Percentiles rank a stretch among this genome's conserved stretches.
Conservation (phyloP, 2,329 filamentous ascomycete genomes). For the Beauveria pseudobassiana region DNA sequence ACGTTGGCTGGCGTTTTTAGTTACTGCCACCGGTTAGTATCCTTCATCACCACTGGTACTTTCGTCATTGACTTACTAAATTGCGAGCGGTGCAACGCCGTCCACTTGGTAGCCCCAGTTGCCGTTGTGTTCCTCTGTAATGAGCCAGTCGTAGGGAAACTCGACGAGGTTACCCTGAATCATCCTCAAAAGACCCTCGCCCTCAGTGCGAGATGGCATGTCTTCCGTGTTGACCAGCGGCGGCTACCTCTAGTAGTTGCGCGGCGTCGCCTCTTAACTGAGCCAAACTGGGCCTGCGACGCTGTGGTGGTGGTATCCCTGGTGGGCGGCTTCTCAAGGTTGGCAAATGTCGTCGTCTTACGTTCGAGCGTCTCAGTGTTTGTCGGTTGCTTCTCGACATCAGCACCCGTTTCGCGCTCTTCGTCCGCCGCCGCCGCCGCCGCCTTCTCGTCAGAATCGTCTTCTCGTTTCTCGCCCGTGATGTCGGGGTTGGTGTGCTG, state of each 20-base stretch:
- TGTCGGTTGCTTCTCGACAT: slow-evolving; percentile 22
- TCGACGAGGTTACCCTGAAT: slow-evolving; percentile 83
- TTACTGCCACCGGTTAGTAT: neutral
- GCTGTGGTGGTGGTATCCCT: slow-evolving; percentile 22
- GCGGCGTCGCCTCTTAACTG: slow-evolving; percentile 55
- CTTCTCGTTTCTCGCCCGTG: slow-evolving; percentile 10
- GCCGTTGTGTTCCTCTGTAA: slow-evolving; percentile 81
- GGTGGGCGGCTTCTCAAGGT: slow-evolving; percentile 40
- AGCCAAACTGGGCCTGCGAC: slow-evolving; percentile 32
- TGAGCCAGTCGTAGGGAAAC: slow-evolving; percentile 94
- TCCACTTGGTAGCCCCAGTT: slow-evolving; percentile 98
- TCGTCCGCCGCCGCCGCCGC: neutral
- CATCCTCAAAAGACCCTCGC: slow-evolving; percentile 72
- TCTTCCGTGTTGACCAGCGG: slow-evolving; percentile 62
- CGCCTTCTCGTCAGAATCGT: neutral
- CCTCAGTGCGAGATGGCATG: slow-evolving; percentile 64
- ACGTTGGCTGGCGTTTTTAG: neutral
- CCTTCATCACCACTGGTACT: neutral
- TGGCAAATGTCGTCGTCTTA: slow-evolving; percentile 50
- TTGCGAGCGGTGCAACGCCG: slow-evolving; percentile 90
- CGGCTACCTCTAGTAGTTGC: slow-evolving; percentile 63
- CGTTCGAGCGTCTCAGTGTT: slow-evolving; percentile 38
- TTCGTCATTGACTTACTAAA: slow-evolving; percentile 64
- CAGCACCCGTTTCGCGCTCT: slow-evolving; percentile 14
- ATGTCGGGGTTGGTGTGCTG: slow-evolving; percentile 25